phyloP scores from a whole-genome alignment of 179 eudicot species.

The Pouteria campechiana region DNA sequence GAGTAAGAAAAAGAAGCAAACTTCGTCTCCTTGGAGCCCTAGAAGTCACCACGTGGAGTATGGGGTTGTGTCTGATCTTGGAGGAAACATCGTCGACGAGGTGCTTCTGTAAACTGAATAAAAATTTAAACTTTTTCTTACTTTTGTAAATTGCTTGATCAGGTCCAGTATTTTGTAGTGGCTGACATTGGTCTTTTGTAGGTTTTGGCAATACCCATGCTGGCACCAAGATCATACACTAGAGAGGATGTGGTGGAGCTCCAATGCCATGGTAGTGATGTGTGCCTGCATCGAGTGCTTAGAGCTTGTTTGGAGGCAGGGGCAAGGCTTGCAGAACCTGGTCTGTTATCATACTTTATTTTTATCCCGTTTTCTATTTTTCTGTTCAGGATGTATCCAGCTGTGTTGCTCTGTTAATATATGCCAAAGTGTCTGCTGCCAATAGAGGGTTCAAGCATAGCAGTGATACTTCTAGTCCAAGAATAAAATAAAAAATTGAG shows the following conservation, averaged over 20 bases:
- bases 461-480: no score
- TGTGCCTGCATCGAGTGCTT: constrained; percentile 80
- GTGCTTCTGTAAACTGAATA: constrained; percentile 10
- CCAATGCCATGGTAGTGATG: constrained; percentile 98
- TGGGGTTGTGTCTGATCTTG: constrained; percentile 52
- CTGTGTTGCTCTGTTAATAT: no score
- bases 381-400: no score
- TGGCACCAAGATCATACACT: constrained; percentile 96
- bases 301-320: constrained; percentile 93
- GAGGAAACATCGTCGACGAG: constrained; percentile 78
- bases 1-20: constrained; percentile 11
- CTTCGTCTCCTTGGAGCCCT: constrained; percentile 43
- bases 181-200: constrained; percentile 8
- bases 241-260: constrained; percentile 95
- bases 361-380: no score
- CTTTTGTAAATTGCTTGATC: neutral
- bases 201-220: constrained; percentile 88
- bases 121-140: neutral
- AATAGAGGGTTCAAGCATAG: no score
- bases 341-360: no score
- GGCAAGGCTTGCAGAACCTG: constrained; percentile 96
- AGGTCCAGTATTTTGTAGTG: neutral
- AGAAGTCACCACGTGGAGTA: constrained; percentile 81
- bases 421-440: no score
- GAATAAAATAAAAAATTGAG: no score